These are phyloP conservation scores for Microcyclosporella mali DNA, from an alignment of 2,329 filamentous ascomycete genomes.

Conservation along the genomic window DNA sequence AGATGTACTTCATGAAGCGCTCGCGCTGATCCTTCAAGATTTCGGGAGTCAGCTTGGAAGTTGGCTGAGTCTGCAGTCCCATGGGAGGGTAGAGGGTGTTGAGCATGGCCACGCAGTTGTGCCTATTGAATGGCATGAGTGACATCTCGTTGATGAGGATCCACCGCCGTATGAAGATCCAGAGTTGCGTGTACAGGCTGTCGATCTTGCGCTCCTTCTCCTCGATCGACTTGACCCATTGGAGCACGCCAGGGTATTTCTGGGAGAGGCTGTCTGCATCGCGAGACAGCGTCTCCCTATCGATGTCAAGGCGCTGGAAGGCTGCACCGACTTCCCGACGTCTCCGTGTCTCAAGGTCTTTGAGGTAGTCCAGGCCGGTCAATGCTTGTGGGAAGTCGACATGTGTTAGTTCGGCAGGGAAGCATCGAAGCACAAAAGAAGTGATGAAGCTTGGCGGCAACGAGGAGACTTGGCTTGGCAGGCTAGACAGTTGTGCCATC, in stretches of 20 bases:
- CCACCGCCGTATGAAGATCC: constrained; percentile 58
- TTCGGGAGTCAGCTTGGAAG: constrained; percentile 46
- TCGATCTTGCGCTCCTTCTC: constrained; percentile 48
- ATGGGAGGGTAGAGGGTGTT: constrained; percentile 60
- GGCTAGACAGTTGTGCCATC: constrained; percentile 51
- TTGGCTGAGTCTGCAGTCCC: constrained; percentile 41
- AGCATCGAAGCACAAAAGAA: constrained; percentile 55
- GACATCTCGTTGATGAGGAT: constrained; percentile 61
- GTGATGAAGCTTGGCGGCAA: constrained; percentile 58
- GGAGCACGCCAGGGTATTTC: constrained; percentile 49
- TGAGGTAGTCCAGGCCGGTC: constrained; percentile 60
- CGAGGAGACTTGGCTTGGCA: constrained; percentile 55
- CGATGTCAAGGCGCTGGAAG: constrained; percentile 49
- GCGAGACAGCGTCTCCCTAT: constrained; percentile 40
- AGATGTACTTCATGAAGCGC: constrained; percentile 58
- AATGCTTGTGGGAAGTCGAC: constrained; percentile 62
- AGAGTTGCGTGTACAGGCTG: constrained; percentile 55
- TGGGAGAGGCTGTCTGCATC: constrained; percentile 45
- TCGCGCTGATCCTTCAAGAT: constrained; percentile 54
- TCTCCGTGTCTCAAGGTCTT: constrained; percentile 56
- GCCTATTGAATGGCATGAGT: constrained; percentile 56
- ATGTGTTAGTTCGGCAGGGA: constrained; percentile 48
- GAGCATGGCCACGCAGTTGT: constrained; percentile 61
- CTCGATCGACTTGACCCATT: constrained; percentile 45
- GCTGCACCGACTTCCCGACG: constrained; percentile 53